Evolutionary conservation across 805 yeast genomes (phyloP).

Genomic region (Yamadazyma sp.): DNA sequence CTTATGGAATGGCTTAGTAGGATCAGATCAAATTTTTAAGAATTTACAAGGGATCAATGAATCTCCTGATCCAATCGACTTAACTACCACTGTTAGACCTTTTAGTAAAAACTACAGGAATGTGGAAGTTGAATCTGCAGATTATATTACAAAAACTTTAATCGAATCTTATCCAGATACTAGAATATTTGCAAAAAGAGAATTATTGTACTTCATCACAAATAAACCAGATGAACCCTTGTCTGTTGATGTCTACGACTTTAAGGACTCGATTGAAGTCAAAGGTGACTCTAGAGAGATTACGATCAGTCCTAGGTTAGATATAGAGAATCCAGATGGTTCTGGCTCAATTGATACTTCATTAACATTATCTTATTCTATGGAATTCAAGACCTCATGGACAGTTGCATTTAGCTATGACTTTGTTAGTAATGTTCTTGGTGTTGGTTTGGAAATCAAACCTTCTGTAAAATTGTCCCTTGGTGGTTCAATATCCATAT

Average conservation of each 20-base stretch:
- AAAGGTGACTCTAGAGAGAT: neutral
- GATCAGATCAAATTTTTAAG: too few relatives aligned
- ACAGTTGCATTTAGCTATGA: neutral
- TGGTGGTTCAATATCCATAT: slow-evolving; percentile 1
- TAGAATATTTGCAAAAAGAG: slow-evolving; percentile 4
- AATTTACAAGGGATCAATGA: too few relatives aligned
- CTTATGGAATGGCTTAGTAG: too few relatives aligned
- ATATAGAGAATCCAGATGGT: slow-evolving; percentile 7
- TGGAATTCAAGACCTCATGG: slow-evolving; percentile 4
- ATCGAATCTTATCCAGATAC: slow-evolving; percentile 2
- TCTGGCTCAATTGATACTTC: slow-evolving; percentile 8
- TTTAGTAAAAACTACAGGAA: slow-evolving; percentile 6
- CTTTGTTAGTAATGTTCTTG: neutral
- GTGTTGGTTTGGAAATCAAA: neutral
- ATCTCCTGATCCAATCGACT: too few relatives aligned
- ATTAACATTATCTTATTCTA: slow-evolving; percentile 1
- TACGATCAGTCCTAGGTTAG: slow-evolving; percentile 9
- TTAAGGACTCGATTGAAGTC: slow-evolving; percentile 2
- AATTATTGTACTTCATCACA: slow-evolving; percentile 4
- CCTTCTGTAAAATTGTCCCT: slow-evolving; percentile 1
- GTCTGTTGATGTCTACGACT: slow-evolving; percentile 9
- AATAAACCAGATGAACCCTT: neutral
- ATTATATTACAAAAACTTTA: slow-evolving; percentile 3
- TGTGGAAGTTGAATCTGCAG: slow-evolving; percentile 1
- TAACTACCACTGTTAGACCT: slow-evolving; percentile 4